Evolutionary conservation across 495 filamentous ascomycete species (phyloP).

Genomic region (Aspergillus taichungensis): DNA sequence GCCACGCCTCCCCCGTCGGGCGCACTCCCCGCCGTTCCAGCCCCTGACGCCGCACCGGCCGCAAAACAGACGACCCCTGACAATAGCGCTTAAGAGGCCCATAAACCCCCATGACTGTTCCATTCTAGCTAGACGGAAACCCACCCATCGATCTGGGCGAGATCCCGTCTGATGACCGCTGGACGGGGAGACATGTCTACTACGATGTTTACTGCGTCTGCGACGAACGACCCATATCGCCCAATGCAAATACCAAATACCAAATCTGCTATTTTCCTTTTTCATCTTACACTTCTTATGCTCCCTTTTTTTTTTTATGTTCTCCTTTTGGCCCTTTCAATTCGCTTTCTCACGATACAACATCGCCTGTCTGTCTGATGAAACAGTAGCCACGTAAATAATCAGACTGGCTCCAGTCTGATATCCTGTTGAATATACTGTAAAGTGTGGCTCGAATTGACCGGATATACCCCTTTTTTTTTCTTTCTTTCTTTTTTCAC

Average conservation of each 20-base stretch:
- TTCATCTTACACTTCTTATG: background rate
- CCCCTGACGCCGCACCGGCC: slow-evolving; percentile 9
- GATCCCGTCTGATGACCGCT: slow-evolving; percentile 4
- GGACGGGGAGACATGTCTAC: slow-evolving; percentile 2
- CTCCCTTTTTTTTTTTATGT: background rate
- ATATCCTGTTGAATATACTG: background rate
- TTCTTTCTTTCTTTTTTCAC: background rate
- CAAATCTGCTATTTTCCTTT: background rate
- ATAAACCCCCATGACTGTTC: background rate
- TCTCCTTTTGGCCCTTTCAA: background rate
- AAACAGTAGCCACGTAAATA: no score
- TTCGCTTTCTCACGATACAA: background rate
- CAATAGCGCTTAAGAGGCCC: background rate
- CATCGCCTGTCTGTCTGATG: no score
- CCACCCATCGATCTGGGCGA: slow-evolving; percentile 1
- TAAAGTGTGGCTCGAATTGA: background rate
- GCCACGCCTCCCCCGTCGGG: slow-evolving; percentile 26
- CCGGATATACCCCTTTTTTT: slow-evolving; percentile 4
- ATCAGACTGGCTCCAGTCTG: background rate
- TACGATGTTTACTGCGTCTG: slow-evolving; percentile 14
- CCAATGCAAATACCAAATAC: background rate
- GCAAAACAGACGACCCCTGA: background rate
- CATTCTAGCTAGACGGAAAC: background rate
- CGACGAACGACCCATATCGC: slow-evolving; percentile 13
- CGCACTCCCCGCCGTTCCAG: slow-evolving; percentile 24